Base-by-base conservation (phyloP, 352 stramenopile genomes). In the Globisporangium middletonii region DNA sequence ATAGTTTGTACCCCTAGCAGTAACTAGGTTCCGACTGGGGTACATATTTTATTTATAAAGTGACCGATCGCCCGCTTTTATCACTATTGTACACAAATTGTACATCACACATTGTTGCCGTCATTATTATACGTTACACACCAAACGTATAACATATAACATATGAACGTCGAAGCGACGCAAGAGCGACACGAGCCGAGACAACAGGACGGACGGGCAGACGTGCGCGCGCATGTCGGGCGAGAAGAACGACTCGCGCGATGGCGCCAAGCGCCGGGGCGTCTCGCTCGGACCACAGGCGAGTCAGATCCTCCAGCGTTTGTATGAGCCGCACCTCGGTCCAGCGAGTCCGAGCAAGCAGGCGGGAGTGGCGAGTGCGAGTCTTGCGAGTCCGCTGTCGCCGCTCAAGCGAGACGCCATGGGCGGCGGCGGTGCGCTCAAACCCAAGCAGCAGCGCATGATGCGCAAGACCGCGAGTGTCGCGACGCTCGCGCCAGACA, bases 281-380 rank as follows among this genome's bases (percentile, higher is more conserved):
- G 55, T 65, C 12, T 73, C 75, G 26, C 63, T 85, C 41, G 79
- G 75, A 1, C 75, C 77, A 9, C 75, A 86, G 55, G 62, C 75
- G 23, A 85, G 53, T 35, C 64, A 87, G 41, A 89, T 89, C 56
- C 63, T 86, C 37, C 79, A 89, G 62, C 73, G 79, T 15, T 59
- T 89, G 2, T 89, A 89, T 30, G 79, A 87, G 46, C 79, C 79
- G 4, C 75, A 85, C 30, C 63, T 87, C 28, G 79, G 75, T 0
- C 71, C 77, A 30, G 63, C 48, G 2, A 46, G 33, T 28, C 43
- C 42, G 3, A 26, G 42, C 26, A 62, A 57, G 26, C 23, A 28
- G 50, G 4, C 33, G 41, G 23, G 41, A 50, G n/a, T 26, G 27
- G 2, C 38, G 30, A 3, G 38, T 1, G 5, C 12, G 5, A 38